These are phyloP conservation scores for Vachellia collinsii DNA, from an alignment of 306 rosid species.

Conservation along the genomic window DNA sequence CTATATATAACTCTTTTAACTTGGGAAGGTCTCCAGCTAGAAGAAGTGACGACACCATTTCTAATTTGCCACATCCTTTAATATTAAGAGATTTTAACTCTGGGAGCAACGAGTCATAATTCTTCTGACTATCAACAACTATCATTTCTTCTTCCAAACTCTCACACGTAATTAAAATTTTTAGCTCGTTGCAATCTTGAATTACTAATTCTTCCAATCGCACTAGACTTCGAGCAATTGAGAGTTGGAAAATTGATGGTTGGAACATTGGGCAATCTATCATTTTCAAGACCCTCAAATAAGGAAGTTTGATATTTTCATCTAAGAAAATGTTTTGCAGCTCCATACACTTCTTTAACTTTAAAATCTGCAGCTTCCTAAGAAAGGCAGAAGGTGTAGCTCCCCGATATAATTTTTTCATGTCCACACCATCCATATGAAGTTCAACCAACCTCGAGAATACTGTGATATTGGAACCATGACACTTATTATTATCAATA, in stretches of 20 bases:
- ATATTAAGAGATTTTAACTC: neutral
- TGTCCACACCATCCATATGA: neutral
- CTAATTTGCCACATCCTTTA: neutral
- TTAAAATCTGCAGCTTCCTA: neutral
- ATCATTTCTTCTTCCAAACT: neutral
- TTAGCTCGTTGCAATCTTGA: neutral
- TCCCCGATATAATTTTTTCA: neutral
- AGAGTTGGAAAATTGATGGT: neutral
- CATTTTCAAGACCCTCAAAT: neutral
- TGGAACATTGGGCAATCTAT: neutral
- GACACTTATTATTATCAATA: slow-evolving; percentile 1
- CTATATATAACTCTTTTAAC: neutral
- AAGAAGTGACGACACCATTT: neutral
- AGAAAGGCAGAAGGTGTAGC: neutral
- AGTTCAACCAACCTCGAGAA: slow-evolving; percentile 23
- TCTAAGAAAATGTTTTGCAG: neutral
- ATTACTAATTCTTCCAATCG: neutral
- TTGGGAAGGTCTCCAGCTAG: neutral
- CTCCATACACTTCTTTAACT: neutral
- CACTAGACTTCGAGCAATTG: neutral
- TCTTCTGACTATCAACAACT: neutral
- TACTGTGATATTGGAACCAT: neutral
- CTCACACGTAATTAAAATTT: neutral
- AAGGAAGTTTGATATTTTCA: neutral
- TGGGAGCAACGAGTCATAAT: neutral